phyloP scores from a whole-genome alignment of 2,329 filamentous ascomycete species.

The Talaromyces sp. region DNA sequence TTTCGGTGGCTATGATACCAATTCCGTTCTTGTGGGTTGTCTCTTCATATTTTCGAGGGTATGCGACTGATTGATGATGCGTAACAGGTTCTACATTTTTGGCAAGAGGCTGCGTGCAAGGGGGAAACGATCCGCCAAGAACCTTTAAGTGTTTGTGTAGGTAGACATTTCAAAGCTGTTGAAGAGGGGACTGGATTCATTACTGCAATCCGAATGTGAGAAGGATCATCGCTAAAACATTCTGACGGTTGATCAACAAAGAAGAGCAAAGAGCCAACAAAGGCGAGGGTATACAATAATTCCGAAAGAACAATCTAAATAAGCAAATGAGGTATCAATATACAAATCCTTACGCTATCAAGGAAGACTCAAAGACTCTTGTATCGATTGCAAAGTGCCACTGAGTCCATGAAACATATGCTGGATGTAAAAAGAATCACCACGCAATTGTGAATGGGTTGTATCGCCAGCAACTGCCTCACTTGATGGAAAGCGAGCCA shows the following conservation, averaged over 20 bases:
- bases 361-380: neutral
- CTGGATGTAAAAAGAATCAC: neutral
- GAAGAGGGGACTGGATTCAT: neutral
- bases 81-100: slow-evolving; percentile 1
- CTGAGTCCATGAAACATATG: slow-evolving; percentile 8
- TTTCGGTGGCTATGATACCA: slow-evolving; percentile 9
- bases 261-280: neutral
- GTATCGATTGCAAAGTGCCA: neutral
- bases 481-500: neutral
- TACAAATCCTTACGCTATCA: neutral
- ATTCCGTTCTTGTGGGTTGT: slow-evolving; percentile 5
- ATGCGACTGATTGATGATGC: neutral
- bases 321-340: neutral
- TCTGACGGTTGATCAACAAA: neutral
- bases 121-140: neutral
- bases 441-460: neutral
- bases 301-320: neutral
- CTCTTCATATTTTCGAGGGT: neutral
- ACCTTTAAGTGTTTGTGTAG: neutral
- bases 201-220: no score
- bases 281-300: neutral
- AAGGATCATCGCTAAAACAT: no score
- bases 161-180: neutral
- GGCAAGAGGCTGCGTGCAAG: neutral
- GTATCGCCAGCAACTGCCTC: neutral